These are phyloP conservation scores for Rhodamnia rubescens DNA, from an alignment of 345 rosid species.

Conservation along the genomic window DNA sequence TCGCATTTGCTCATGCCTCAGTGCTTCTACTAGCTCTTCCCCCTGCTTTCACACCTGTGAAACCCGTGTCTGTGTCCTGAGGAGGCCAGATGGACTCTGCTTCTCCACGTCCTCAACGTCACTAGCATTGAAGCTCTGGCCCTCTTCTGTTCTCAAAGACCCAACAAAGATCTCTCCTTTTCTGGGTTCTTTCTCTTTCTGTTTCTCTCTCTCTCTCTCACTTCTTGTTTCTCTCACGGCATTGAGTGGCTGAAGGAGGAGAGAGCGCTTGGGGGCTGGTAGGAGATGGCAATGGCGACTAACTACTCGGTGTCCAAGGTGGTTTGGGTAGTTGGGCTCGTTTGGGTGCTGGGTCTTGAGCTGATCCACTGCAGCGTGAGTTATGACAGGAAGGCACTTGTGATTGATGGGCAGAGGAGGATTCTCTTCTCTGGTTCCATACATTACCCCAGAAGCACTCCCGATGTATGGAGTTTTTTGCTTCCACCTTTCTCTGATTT, in stretches of 20 bases:
- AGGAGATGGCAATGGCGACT: slow-evolving; percentile 31
- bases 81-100: background rate
- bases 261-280: background rate
- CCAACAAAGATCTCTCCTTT: background rate
- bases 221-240: background rate
- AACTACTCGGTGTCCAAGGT: slow-evolving; percentile 19
- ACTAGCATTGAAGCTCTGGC: background rate
- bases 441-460: slow-evolving; percentile 93
- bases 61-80: background rate
- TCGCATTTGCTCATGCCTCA: background rate
- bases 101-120: background rate
- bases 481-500: background rate
- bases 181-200: background rate
- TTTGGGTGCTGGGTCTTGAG: slow-evolving; percentile 30
- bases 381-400: slow-evolving; percentile 82
- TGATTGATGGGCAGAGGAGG: slow-evolving; percentile 79
- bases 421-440: slow-evolving; percentile 91
- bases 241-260: background rate
- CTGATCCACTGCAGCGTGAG: slow-evolving; percentile 49
- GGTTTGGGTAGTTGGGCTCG: slow-evolving; percentile 25
- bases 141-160: background rate
- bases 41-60: background rate
- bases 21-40: background rate
- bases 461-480: slow-evolving; percentile 33
- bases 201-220: background rate